Base-by-base conservation (phyloP, 495 filamentous ascomycete species). In the Penicillium ucsense region DNA sequence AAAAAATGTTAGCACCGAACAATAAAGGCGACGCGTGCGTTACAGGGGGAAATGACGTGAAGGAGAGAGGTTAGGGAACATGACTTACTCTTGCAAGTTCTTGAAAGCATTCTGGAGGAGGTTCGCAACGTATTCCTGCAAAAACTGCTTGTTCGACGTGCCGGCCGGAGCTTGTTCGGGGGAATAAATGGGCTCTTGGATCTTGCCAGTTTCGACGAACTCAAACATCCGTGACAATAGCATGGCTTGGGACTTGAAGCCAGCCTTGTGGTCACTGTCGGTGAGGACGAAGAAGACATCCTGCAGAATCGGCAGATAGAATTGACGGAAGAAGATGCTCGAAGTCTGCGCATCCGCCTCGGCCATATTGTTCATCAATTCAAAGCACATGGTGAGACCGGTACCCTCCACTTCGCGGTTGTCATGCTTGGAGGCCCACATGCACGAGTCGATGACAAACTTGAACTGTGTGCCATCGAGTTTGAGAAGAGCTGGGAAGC, bases 361-460 rank as follows among this genome's bases (percentile, higher is more conserved):
- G 9, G 89, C 86, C 70, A 99, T 94, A 62, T 99, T 97, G 63
- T 84, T 89, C 70, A 99, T 92, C 49, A 99, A 74, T 67, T 99
- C 92, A 52, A 95, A 83, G 67, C 92, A 99, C 94, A 97, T 99
- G 62, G 87, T 92, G 51, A 99, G 80, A n/a, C 92, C 92, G 41
- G 92, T 94, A 60, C 84, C 86, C 71, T 99, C 92, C 32, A 99
- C 92, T 60, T 95, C 91, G 28, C 92, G 85, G 64, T 99, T 99
- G 68, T 97, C 92, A 64, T 99, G 92, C 68, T 99, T 99, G 70
- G 89, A 95, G 7, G 92, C 92, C 92, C 92, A 99, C 82, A 97
- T 85, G 77, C 92, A 99, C 29, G 91, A 91, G 60, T 99, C 92
- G 53, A 99, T 97, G 56, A 99, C 92, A 59, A 97, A 94, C 64